Evolutionary conservation across 129 eudicot genomes (phyloP), one percentile per base, ranked within the genome.

Genomic region (Flaveria linearis): DNA sequence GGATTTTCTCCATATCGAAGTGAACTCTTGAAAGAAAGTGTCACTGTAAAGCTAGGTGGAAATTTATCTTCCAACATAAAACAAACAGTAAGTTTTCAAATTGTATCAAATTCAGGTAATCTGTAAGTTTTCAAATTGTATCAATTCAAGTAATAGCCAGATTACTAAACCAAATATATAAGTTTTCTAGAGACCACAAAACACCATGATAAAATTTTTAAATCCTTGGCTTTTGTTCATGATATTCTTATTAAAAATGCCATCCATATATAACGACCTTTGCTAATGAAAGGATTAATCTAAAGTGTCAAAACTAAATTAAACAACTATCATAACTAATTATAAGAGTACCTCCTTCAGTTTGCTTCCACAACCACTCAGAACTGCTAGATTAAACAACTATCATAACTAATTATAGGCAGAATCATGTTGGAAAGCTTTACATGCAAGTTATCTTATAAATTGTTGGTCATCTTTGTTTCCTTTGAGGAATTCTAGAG

Each of bases 1-100:
- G 98, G 97, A 76, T 93, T 93, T 87, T 93, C 97, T 55, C 98
- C 97, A 77, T 93, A 93, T 0, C 98, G 88, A 74, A 93, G 97
- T 49, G 97, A 86, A 82, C 91, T 86, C 73, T 87, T 88, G 72
- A 90, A 86, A 9, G 91, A 82, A 78, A 90, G 82, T 39, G 96
- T 88, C 55, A 88, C 76, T 2, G 98, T 88, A 57, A 90, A 78
- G 86, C 85, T 85, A 61, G 91, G 93, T 69, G 98, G 93, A 41
- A 93, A 88, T 56, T 88, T 83, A 75, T 84, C 97, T 88, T 51
- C 84, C 46, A 83, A 47, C 30, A 76, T 17, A 85, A 25, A 57
- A 3, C 58, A 18, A 36, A 77, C 17, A 14, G 62, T 79, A 20
- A 68, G 69, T 56, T 23, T n/a, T 53, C 17, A 4, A 3, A 3